Percentiles rank a stretch among this genome's conserved stretches.
phyloP scores from a whole-genome alignment of 208 protist species.

The Hexamita inflata region DNA sequence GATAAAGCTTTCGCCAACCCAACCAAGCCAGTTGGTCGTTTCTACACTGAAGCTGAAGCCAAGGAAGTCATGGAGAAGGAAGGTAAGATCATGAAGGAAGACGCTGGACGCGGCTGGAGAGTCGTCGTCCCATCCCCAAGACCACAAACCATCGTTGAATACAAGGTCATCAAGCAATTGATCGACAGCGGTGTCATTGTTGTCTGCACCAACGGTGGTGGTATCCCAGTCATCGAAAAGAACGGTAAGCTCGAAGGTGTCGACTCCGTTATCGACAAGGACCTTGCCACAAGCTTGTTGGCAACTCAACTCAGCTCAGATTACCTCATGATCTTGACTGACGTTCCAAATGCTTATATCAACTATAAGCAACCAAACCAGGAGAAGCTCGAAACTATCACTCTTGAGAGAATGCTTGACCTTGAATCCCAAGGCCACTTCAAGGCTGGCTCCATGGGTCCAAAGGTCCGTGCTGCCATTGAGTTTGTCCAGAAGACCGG shows the following conservation, averaged over 20 bases:
- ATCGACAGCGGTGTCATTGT: constrained; percentile 35
- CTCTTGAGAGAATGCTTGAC: constrained; percentile 18
- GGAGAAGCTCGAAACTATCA: constrained; percentile 7
- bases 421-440: constrained; percentile 35
- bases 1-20: constrained; percentile 42
- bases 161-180: constrained; percentile 30
- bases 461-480: constrained; percentile 42
- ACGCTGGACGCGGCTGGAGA: constrained; percentile 37
- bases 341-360: constrained; percentile 34
- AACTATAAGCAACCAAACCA: constrained; percentile 32
- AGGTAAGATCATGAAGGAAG: constrained; percentile 22
- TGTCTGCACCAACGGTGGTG: constrained; percentile 43
- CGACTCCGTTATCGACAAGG: constrained; percentile 52
- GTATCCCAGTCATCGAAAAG: constrained; percentile 40
- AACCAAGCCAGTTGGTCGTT: constrained; percentile 42
- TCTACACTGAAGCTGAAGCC: constrained; percentile 44
- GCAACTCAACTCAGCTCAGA: constrained; percentile 38
- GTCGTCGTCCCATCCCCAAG: constrained; percentile 43
- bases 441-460: constrained; percentile 40
- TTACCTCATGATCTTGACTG: constrained; percentile 44
- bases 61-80: constrained; percentile 4
- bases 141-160: constrained; percentile 38
- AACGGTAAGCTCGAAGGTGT: constrained; percentile 32
- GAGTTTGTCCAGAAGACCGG: constrained; percentile 35
- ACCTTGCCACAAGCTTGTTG: constrained; percentile 33